A percentile compares a stretch with the other conserved stretches of the same genome.
phyloP scores from a whole-genome alignment of 768 basidiomycete species.

The Lactarius pseudohatsudake region DNA sequence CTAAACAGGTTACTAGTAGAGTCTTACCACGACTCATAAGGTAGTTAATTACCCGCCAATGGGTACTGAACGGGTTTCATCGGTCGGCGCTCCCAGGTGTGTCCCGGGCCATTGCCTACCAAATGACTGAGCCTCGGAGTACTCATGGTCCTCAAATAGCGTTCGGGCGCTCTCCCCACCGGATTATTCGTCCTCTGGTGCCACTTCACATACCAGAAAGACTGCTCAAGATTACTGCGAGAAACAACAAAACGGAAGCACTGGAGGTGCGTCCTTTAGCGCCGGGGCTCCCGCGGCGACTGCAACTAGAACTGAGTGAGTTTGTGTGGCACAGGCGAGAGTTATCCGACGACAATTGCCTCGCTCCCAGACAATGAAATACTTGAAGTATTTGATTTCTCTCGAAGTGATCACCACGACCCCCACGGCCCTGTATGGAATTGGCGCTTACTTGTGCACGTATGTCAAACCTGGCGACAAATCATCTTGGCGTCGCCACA shows the following conservation, averaged over 20 bases:
- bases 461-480: neutral
- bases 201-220: neutral
- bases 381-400: neutral
- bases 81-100: too few relatives aligned
- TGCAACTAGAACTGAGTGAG: neutral
- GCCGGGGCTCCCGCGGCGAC: neutral
- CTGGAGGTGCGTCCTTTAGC: neutral
- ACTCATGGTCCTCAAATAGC: neutral
- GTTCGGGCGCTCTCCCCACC: neutral
- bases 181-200: neutral
- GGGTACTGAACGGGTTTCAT: too few relatives aligned
- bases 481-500: neutral
- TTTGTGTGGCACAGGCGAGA: neutral
- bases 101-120: too few relatives aligned
- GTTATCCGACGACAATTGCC: neutral
- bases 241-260: neutral
- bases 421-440: neutral
- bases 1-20: too few relatives aligned
- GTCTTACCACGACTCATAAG: too few relatives aligned
- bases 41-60: too few relatives aligned
- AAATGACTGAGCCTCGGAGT: too few relatives aligned
- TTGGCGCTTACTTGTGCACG: neutral
- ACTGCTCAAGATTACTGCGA: neutral
- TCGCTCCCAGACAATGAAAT: neutral
- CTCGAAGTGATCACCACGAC: neutral